Base-by-base conservation (phyloP, 2,329 filamentous ascomycete species). In the Pestalotiopsis sp. region DNA sequence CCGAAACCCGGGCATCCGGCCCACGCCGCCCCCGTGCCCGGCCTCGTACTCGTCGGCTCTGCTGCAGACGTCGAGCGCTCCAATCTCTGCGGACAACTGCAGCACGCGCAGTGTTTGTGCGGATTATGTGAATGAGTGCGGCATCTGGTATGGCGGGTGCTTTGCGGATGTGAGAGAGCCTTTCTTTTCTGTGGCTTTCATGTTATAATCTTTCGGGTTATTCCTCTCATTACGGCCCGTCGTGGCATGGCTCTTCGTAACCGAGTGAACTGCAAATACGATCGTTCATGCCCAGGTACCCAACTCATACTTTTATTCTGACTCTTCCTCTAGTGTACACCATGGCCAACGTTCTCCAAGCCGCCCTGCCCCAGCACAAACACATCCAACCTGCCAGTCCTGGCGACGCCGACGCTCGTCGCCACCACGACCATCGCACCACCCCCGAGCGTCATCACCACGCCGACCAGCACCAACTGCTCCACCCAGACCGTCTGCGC, bases 61-160 rank as follows among this genome's bases (percentile, higher is more conserved):
- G 36, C 36, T 36, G 14, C 25, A 27, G 36, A 23, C 62, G 7
- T 20, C 45, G 3, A 36, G 41, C n/a, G 17, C 62, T 2, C 14
- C 62, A 3, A 27, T 31, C 17, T 20, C 49, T 9, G 39, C 23
- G 14, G 69, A 69, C 7, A 49, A 67, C 27, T 71, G 70, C 65
- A 67, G 64, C 60, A 70, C 70, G 12, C 31, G 65, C 23, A 70
- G 60, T 9, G 66, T 71, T 12, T 74, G 72, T 65, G 68, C 59
- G n/a, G 72, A 73, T 66, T 70, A 70, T 60, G 68, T 73, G 66
- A 74, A 74, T 56, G 61, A 65, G 3, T 74, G 72, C 62, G 71
- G 71, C 20, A 57, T 68, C 12, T 67, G 66, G 67, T 72, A 73
- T 60, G 68, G 72, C 64, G 71, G 70, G 20, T 72, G 67, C 39